Percentiles rank a stretch among this genome's conserved stretches.
phyloP scores from a whole-genome alignment of 2,329 filamentous ascomycete genomes.

The Fusarium sp. region DNA sequence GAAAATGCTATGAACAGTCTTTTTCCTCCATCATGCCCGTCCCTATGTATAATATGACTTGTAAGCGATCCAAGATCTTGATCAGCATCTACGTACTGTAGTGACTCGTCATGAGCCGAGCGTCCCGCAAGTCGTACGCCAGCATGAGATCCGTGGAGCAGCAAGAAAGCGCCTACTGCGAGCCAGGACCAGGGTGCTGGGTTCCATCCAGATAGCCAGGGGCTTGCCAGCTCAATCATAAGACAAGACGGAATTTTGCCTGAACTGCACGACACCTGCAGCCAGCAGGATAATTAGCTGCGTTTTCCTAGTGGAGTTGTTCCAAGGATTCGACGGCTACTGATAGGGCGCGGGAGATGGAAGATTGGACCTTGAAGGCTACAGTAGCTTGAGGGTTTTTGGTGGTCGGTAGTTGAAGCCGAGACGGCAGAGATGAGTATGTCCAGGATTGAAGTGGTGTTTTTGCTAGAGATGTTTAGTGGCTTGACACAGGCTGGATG shows the following conservation, averaged over 20 bases:
- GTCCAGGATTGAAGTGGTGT: background rate
- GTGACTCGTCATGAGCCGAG: background rate
- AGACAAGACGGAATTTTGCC: background rate
- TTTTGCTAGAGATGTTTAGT: background rate
- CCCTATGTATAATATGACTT: background rate
- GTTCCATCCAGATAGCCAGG: background rate
- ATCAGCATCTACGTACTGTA: background rate
- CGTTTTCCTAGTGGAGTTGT: background rate
- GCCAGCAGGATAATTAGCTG: constrained; percentile 2
- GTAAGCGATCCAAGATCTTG: background rate
- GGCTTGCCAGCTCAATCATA: background rate
- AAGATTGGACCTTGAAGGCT: background rate
- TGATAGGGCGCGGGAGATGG: background rate
- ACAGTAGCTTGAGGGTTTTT: background rate
- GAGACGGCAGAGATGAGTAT: background rate
- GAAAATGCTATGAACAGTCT: background rate
- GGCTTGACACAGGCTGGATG: background rate
- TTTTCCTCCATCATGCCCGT: background rate
- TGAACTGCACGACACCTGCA: background rate
- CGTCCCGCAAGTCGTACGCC: background rate
- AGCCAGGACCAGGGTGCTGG: constrained; percentile 2
- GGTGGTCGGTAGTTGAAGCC: background rate
- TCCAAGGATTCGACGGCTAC: background rate
- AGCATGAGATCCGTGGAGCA: constrained; percentile 1
- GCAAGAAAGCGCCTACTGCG: background rate